Conservation (phyloP, 352 stramenopile genomes). For the Aphanomyces astaci region DNA sequence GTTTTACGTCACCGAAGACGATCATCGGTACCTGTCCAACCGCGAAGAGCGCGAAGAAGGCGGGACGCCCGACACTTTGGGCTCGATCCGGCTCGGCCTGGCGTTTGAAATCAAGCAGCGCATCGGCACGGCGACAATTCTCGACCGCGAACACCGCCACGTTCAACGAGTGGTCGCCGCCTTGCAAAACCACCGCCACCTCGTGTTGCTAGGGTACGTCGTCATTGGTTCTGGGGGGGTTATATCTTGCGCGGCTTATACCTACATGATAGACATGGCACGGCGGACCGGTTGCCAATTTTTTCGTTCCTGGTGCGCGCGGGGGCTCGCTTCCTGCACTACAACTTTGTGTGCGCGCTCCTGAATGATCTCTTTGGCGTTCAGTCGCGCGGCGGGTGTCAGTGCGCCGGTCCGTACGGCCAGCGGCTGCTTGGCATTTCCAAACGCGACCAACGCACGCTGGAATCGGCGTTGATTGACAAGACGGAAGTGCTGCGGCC, state of each 20-base stretch:
- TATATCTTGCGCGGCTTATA: too few relatives aligned
- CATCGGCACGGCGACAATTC: slow-evolving; percentile 44
- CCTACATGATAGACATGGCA: slow-evolving; percentile 18
- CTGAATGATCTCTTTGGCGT: slow-evolving; percentile 98
- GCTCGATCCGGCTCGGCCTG: slow-evolving; percentile 88
- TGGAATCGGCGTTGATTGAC: slow-evolving; percentile 83
- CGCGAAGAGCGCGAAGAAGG: slow-evolving; percentile 93
- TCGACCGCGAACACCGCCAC: slow-evolving; percentile 39
- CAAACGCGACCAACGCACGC: slow-evolving; percentile 41
- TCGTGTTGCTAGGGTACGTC: slow-evolving; percentile 86
- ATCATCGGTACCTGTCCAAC: slow-evolving; percentile 72
- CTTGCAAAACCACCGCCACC: slow-evolving; percentile 42
- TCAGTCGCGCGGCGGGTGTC: slow-evolving; percentile 86
- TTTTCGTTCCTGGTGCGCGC: slow-evolving; percentile 92
- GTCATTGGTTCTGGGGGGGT: too few relatives aligned
- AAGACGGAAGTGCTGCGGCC: slow-evolving; percentile 90
- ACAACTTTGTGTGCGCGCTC: slow-evolving; percentile 96
- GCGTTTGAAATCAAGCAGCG: slow-evolving; percentile 86
- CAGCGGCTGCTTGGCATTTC: slow-evolving; percentile 87
- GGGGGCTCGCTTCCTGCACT: slow-evolving; percentile 89
- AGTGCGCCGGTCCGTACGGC: slow-evolving; percentile 93
- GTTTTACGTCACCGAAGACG: slow-evolving; percentile 48
- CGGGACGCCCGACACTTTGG: slow-evolving; percentile 92
- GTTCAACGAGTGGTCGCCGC: slow-evolving; percentile 33
- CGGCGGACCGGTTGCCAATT: slow-evolving; percentile 80